Evolutionary conservation across 2,329 filamentous ascomycete genomes (phyloP).

Genomic region (Fusarium tuaranense): DNA sequence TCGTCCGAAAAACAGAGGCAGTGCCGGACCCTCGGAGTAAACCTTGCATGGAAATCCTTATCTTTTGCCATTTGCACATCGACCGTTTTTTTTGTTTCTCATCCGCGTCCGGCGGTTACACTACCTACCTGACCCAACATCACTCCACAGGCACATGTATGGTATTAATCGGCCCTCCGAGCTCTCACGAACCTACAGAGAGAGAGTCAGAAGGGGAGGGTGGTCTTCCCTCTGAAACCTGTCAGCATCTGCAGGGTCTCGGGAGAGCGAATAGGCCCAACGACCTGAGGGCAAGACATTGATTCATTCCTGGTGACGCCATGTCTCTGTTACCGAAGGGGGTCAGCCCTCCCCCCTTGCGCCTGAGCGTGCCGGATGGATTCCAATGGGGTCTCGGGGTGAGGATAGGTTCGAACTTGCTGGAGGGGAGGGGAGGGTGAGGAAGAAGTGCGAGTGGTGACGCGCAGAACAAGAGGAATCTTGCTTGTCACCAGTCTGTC

Average conservation of each 20-base stretch:
- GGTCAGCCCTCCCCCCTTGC: background rate
- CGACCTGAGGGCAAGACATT: constrained; percentile 25
- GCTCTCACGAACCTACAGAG: constrained; percentile 1
- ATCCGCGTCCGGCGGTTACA: constrained; percentile 25
- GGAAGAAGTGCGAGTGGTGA: constrained; percentile 22
- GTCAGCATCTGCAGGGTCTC: constrained; percentile 34
- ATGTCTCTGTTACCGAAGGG: constrained; percentile 18
- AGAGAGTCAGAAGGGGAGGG: constrained; percentile 19
- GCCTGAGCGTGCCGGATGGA: constrained; percentile 17
- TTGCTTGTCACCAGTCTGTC: constrained; percentile 17
- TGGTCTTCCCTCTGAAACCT: constrained; percentile 5
- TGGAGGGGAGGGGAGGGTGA: constrained; percentile 27
- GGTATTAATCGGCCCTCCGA: background rate
- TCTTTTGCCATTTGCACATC: constrained; percentile 8
- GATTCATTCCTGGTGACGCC: constrained; percentile 32
- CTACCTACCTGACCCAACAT: constrained; percentile 7
- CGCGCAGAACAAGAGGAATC: constrained; percentile 16
- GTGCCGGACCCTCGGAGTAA: constrained; percentile 23
- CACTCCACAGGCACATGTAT: constrained; percentile 25
- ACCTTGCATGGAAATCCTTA: constrained; percentile 24
- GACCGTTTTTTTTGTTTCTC: constrained; percentile 23
- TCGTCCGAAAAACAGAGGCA: constrained; percentile 20
- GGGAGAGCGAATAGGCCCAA: constrained; percentile 21
- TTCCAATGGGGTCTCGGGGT: constrained; percentile 26
- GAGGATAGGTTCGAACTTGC: background rate